phyloP scores from a whole-genome alignment of 495 filamentous ascomycete species.

The Talaromyces proteolyticus region DNA sequence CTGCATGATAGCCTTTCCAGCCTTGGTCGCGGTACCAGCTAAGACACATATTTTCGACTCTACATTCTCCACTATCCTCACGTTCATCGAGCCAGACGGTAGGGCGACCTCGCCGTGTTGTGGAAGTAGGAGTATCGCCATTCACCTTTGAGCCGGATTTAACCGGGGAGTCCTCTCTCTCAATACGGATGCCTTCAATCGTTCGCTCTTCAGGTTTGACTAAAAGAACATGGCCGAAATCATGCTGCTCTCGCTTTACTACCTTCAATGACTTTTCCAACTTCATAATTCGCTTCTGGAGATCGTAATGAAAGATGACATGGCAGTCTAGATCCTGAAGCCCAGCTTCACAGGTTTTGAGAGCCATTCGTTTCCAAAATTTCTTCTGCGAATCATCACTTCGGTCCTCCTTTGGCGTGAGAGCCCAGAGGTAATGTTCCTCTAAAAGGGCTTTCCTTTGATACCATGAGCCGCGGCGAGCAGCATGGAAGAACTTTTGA shows the following conservation, averaged over 20 bases:
- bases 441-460: conserved; percentile 91
- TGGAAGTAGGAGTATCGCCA: conserved; percentile 18
- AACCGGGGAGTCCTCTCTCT: conserved; percentile 38
- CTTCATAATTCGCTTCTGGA: conserved; percentile 88
- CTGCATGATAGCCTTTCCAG: conserved; percentile 92
- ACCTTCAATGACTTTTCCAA: conserved; percentile 80
- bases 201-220: conserved; percentile 66
- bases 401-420: conserved; percentile 45
- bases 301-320: conserved; percentile 85
- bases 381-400: conserved; percentile 64
- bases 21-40: conserved; percentile 75
- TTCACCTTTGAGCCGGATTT: conserved; percentile 10
- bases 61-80: conserved; percentile 62
- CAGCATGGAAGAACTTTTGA: conserved; percentile 79
- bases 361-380: conserved; percentile 74
- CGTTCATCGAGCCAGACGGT: conserved; percentile 82
- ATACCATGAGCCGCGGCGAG: conserved; percentile 88
- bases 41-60: conserved; percentile 90
- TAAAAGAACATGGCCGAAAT: conserved; percentile 81
- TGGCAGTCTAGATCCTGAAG: conserved; percentile 86
- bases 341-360: conserved; percentile 80
- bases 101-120: conserved; percentile 53
- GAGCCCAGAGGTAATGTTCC: conserved; percentile 83
- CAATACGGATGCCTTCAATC: conserved; percentile 71
- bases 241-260: conserved; percentile 83